Evolutionary conservation across 169 alveolate genomes (phyloP), one percentile per base, ranked within the genome.

Genomic region (Plasmodium ovale): DNA sequence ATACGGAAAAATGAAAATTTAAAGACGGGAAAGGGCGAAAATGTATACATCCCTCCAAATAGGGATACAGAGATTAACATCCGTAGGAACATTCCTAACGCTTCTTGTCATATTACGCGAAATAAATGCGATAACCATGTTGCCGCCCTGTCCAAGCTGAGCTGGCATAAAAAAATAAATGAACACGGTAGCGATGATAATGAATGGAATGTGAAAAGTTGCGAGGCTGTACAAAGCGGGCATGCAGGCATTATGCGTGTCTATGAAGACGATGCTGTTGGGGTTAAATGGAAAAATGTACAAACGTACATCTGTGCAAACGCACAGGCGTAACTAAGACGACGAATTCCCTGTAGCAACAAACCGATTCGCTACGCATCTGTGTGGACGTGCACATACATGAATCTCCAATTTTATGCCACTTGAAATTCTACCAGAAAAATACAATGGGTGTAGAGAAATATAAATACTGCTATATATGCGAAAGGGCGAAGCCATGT

Each of bases 401-500:
- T 47, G 16, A 47, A 47, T 47, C 16, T 47, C 3, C 4, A 47
- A 47, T 47, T 47, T 47, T 47, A 2, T 47, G 23, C 12, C 9
- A 3, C 21, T 21, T 54, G 14, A 54, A n/a, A 21, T 3, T 42
- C 16, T 19, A 53, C 35, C 29, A 74, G 74, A 74, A 74, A 74
- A 74, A 51, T 68, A 27, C 51, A 35, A 51, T 47, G n/a, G 74
- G 65, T 23, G 14, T 59, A n/a, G 65, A 21, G 21, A 65, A 60
- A 44, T 74, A 74, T 51, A 59, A 74, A 74, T 74, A 74, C 31
- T 74, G 88, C 25, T 62, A 74, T 53, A 62, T 74, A 39, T 74
- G 88, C 65, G 88, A 74, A 42, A 25, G 9, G 53, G 69, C 56
- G n/a, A 74, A 60, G 44, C 88, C 88, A 19, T 74, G 88, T 27